Base-by-base conservation (phyloP, 768 basidiomycete genomes). In the Terana coerulea region DNA sequence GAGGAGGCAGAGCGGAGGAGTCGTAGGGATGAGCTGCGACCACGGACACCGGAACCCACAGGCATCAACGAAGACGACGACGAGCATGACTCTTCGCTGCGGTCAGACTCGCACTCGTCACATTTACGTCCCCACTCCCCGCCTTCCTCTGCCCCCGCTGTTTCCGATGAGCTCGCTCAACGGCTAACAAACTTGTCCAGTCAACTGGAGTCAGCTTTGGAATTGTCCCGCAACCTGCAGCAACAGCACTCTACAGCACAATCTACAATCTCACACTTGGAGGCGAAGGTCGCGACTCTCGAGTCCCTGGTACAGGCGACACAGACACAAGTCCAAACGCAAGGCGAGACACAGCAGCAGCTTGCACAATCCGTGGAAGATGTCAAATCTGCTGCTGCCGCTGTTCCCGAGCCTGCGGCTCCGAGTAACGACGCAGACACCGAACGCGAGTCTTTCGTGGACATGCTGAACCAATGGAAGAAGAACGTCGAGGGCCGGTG, bases 31-130 rank as follows among this genome's bases (percentile, higher is more conserved):
- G 83, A 83, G 58, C 69, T 84, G 19, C 75, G 89, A 35, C 91
- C 90, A 3, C 74, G 78, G 6, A 94, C 92, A 5, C 91, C 91
- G 0, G 91, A 93, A 62, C 91, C 90, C 4, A 81, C 79, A 10
- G 77, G 78, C 33, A 75, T 79, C 69, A 70, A 73, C 41, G 73
- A 79, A 41, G 73, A 80, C 7, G 67, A 71, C 17, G 47, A 54
- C 15, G 66, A 64, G 39, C 40, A 37, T 15, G 52, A 57, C 24
- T 26, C 42, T 25, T 12, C 57, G 52, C 34, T 49, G 4, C 48
- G 15, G 12, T 26, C 44, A 5, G 30, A 36, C n/a, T 21, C 42
- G 15, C 26, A 21, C 26, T 15, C 45, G 12, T 25, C 36, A 19
- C 44, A 51, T 46, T 33, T 34, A 3, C 53, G 59, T 14, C 39